Conservation (phyloP, 352 stramenopile genomes). For the Phytopythium aichiense region DNA sequence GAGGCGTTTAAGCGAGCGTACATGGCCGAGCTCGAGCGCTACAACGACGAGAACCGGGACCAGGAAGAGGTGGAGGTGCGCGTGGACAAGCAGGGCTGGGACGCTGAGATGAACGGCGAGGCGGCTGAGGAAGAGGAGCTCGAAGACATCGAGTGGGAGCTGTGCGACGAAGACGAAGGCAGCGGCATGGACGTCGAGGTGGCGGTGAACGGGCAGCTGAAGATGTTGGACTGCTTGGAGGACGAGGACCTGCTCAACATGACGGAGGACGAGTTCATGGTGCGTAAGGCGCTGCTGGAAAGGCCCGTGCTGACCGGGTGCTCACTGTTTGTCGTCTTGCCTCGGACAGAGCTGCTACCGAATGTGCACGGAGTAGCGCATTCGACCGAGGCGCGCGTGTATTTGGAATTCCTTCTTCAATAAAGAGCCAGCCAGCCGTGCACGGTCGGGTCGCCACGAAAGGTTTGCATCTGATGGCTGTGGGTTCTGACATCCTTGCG, state of each 20-base stretch:
- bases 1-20: constrained; percentile 82
- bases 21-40: constrained; percentile 77
- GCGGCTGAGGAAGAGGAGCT: constrained; percentile 70
- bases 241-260: constrained; percentile 81
- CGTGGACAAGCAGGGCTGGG: constrained; percentile 81
- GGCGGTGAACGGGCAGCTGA: constrained; percentile 59
- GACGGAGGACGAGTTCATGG: constrained; percentile 84
- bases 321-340: constrained; percentile 4
- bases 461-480: constrained; percentile 1
- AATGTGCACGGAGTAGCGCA: constrained; percentile 26
- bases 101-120: constrained; percentile 79
- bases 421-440: not conserved
- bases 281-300: constrained; percentile 19
- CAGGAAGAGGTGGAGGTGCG: constrained; percentile 73
- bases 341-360: constrained; percentile 61
- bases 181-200: constrained; percentile 42
- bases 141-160: constrained; percentile 84
- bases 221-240: constrained; percentile 61
- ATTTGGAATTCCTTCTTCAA: constrained; percentile 1
- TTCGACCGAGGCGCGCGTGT: not conserved
- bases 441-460: not conserved
- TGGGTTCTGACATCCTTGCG: not conserved
- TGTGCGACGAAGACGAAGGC: constrained; percentile 61
- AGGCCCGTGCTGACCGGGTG: not conserved
- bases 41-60: constrained; percentile 83